Evolutionary conservation across 352 stramenopile genomes (phyloP), one percentile per base, ranked within the genome.

Genomic region (Phytophthora chlamydospora): DNA sequence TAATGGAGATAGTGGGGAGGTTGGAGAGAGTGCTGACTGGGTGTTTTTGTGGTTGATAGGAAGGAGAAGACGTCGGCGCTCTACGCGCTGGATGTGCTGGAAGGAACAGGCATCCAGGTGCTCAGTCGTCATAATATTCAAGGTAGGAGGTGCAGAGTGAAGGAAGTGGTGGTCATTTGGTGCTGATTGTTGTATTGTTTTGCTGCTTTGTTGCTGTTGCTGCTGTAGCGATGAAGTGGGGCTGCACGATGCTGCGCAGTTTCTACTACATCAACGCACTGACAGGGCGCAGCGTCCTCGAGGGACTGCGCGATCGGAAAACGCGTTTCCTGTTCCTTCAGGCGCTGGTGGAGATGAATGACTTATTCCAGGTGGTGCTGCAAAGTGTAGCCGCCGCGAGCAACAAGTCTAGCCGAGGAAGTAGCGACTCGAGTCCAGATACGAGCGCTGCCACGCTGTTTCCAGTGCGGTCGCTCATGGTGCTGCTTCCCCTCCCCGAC

Each of bases 191-290:
- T 29, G n/a, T 45, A 16, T 34, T 24, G 35, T 56, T 16, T 16
- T 32, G 35, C n/a, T n/a, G 10, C 14, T 50, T 4, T 53, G 1
- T 12, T 24, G 19, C 41, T 10, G 1, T 4, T 24, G 4, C n/a
- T n/a, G 11, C 56, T 27, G 5, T 46, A 89, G 86, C 83, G 21
- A 71, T 93, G 16, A 91, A 93, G 54, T 95, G 86, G 86, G 85
- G 84, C 19, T 84, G 76, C 55, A 79, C 82, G 19, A 90, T 93
- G 79, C 34, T 93, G 33, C 85, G 79, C 4, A 77, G 74, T 39
- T 91, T 95, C 42, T 93, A 95, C 58, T 90, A 89, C 45, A 68
- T 93, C 41, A 90, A 90, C 33, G 85, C 84, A 1, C 59, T 93
- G 39, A 89, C 83, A 2, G 80, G 73, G 16, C 57, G 71, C 17